Conservation (phyloP, 257 asterid genomes). For the Solanum raphanifolium region DNA sequence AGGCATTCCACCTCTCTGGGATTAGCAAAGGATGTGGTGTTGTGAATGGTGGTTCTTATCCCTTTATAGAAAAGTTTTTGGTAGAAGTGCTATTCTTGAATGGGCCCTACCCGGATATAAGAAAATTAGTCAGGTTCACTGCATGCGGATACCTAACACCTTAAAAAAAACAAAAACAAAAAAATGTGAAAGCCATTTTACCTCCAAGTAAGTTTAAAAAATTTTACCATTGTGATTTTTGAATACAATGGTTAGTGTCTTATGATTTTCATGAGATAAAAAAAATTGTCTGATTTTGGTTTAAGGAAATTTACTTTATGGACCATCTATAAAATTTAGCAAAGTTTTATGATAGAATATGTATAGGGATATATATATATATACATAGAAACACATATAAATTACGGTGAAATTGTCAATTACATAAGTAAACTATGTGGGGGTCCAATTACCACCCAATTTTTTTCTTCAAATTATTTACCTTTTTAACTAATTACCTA, state of each 20-base stretch:
- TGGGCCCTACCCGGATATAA: too few species aligned
- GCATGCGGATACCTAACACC: background rate
- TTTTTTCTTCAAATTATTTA: background rate
- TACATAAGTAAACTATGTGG: background rate
- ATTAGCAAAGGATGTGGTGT: background rate
- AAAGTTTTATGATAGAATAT: background rate
- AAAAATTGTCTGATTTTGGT: background rate
- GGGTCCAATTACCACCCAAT: background rate
- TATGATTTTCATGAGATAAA: background rate
- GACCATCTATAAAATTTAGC: background rate
- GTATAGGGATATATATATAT: too few species aligned
- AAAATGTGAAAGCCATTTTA: background rate
- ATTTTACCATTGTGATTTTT: background rate
- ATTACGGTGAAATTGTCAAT: background rate
- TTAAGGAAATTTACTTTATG: background rate
- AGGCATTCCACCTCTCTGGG: background rate
- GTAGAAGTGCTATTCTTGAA: background rate
- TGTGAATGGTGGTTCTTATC: background rate
- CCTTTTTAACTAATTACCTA: background rate
- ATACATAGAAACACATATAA: background rate
- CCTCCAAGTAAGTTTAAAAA: background rate
- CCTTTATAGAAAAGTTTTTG: too few species aligned
- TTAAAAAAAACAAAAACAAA: too few species aligned
- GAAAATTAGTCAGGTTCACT: background rate
- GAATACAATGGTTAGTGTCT: background rate